Evolutionary conservation across 2,329 filamentous ascomycete species (phyloP).

Genomic region (Penicillium sp.): DNA sequence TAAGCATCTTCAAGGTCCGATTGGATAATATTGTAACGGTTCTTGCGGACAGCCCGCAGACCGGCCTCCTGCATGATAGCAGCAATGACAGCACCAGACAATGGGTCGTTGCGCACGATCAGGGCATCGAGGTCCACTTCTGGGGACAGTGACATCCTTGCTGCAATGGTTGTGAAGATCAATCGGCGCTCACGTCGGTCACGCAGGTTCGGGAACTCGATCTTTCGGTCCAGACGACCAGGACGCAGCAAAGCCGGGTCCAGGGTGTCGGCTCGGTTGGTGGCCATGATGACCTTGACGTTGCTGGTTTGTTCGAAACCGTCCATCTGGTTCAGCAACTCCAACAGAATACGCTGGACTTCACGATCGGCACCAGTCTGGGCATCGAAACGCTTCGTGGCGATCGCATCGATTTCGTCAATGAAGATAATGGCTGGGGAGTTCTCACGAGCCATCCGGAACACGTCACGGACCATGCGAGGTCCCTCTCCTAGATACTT

Average conservation of each 20-base stretch:
- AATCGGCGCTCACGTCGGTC: slow-evolving; percentile 92
- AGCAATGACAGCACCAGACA: slow-evolving; percentile 93
- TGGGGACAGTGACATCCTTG: slow-evolving; percentile 94
- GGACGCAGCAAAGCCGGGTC: slow-evolving; percentile 93
- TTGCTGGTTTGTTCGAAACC: slow-evolving; percentile 98
- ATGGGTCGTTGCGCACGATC: slow-evolving; percentile 93
- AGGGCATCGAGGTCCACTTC: slow-evolving; percentile 95
- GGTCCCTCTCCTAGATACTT: slow-evolving; percentile 98
- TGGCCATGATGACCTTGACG: slow-evolving; percentile 99
- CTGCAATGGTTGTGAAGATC: slow-evolving; percentile 95
- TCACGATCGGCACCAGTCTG: slow-evolving; percentile 97
- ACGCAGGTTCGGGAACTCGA: slow-evolving; percentile 93
- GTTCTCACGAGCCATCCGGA: slow-evolving; percentile 98
- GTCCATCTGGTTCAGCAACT: slow-evolving; percentile 99
- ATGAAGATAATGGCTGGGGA: slow-evolving; percentile 99
- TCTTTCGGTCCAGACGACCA: slow-evolving; percentile 94
- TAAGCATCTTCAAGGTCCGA: slow-evolving; percentile 95
- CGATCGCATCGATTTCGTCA: slow-evolving; percentile 98
- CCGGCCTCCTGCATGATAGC: slow-evolving; percentile 99
- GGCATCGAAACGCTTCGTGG: slow-evolving; percentile 97
- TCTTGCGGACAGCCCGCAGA: slow-evolving; percentile 89
- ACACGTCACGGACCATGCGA: slow-evolving; percentile 98
- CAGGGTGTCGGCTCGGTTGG: slow-evolving; percentile 94
- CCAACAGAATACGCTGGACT: slow-evolving; percentile 95
- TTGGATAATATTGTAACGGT: slow-evolving; percentile 99